phyloP scores from a whole-genome alignment of 2,329 filamentous ascomycete genomes.

The Paraphaeosphaeria minitans region DNA sequence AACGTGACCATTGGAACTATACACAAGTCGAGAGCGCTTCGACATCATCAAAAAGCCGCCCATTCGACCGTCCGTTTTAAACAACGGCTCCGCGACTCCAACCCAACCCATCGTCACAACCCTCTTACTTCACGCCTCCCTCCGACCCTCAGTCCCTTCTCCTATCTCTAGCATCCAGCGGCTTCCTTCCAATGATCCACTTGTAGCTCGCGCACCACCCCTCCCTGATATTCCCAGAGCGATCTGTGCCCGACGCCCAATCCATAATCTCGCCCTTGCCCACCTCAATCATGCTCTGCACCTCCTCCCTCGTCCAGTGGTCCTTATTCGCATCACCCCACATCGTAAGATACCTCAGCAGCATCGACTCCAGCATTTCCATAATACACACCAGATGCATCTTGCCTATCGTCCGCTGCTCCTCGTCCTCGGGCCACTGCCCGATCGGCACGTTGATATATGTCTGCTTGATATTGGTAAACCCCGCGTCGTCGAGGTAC shows the following conservation, averaged over 20 bases:
- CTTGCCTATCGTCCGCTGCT: conserved; percentile 41
- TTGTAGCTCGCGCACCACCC: conserved; percentile 45
- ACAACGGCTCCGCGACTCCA: neutral
- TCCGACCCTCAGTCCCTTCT: neutral
- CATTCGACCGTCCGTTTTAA: neutral
- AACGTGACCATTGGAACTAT: neutral
- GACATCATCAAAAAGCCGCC: neutral
- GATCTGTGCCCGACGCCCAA: conserved; percentile 30
- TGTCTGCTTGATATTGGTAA: conserved; percentile 49
- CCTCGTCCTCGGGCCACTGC: conserved; percentile 37
- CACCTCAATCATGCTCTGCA: conserved; percentile 25
- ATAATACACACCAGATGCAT: conserved; percentile 41
- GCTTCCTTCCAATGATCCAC: conserved; percentile 42
- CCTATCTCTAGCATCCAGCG: neutral
- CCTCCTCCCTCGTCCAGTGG: conserved; percentile 37
- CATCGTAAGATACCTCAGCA: conserved; percentile 36
- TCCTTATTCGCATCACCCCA: conserved; percentile 31
- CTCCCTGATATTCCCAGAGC: conserved; percentile 30
- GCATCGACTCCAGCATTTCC: conserved; percentile 38
- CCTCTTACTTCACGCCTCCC: neutral
- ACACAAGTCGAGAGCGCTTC: neutral
- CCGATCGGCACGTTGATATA: conserved; percentile 47
- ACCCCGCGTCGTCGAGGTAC: conserved; percentile 51
- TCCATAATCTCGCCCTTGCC: conserved; percentile 36
- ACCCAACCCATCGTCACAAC: neutral